Base-by-base conservation (phyloP, 495 filamentous ascomycete species). In the Trichoderma gamsii region DNA sequence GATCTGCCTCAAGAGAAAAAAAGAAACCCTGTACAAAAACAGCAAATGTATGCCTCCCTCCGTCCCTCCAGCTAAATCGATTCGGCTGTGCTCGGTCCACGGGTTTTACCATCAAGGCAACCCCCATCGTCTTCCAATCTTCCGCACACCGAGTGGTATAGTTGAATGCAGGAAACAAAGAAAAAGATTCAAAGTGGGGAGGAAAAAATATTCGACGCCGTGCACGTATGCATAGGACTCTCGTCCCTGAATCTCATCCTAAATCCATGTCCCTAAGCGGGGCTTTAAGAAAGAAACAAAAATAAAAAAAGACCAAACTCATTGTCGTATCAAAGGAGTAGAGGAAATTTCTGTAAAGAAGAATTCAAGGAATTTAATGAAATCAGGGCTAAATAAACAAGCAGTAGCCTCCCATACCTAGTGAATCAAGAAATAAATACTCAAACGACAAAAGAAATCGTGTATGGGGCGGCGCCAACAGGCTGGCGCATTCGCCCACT, bases 181-280 rank as follows among this genome's bases (percentile, higher is more conserved):
- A 5, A 65, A 32, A 65, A 29, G 35, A 18, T 7, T 25, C 16
- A 4, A 15, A 16, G 23, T 15, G n/a, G 44, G 13, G n/a, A 29
- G 13, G 8, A 56, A 56, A 65, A 44, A 65, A 43, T 29, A 65
- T 23, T 9, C 41, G 43, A 65, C 63, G 63, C 63, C 63, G 21
- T 65, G n/a, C 63, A 65, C 41, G 63, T 18, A 65, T 21, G 35
- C 35, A 38, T 38, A 38, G 35, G 35, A 65, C n/a, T 9, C 63
- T 11, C 18, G n/a, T 32, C 12, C 63, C 63, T 44, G 32, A 21
- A 21, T 15, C 25, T 41, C 63, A 65, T 41, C 56, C 56, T 11
- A 15, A 61, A 61, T 12, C 56, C 15, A 25, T 44, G 35, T 41
- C n/a, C 63, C 63, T 41, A 65, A 38, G 35, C 5, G 4, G 7